A percentile compares a stretch with the other conserved stretches of the same genome.
These are phyloP conservation scores for Elasticomyces elasticus DNA, from an alignment of 495 filamentous ascomycete genomes.

Conservation along the genomic window DNA sequence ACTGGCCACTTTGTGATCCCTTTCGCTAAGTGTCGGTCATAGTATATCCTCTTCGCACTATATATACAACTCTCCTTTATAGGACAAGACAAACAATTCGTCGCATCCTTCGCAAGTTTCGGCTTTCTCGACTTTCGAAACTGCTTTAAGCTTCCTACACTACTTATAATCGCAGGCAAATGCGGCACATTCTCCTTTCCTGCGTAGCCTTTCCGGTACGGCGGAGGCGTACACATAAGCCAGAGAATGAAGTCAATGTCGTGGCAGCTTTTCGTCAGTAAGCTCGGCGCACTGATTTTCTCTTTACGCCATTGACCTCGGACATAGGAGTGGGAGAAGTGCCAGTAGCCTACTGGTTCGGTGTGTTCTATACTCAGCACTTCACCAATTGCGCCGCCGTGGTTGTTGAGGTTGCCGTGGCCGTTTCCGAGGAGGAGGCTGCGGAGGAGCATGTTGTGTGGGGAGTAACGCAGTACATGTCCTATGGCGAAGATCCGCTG, in stretches of 20 bases:
- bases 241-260: constrained; percentile 88
- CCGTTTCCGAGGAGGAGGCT: constrained; percentile 69
- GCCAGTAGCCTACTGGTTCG: constrained; percentile 94
- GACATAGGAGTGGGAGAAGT: constrained; percentile 90
- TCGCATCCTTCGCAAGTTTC: constrained; percentile 56
- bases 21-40: constrained; percentile 45
- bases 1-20: constrained; percentile 67
- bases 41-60: constrained; percentile 72
- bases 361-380: constrained; percentile 78
- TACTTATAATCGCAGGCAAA: constrained; percentile 61
- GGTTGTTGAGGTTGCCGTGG: too few species aligned
- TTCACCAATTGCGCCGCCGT: constrained; percentile 84
- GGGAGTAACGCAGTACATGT: constrained; percentile 54
- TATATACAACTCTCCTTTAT: constrained; percentile 65
- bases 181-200: constrained; percentile 40
- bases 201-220: too few species aligned
- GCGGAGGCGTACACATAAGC: constrained; percentile 61
- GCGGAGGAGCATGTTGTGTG: constrained; percentile 78
- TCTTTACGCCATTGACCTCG: constrained; percentile 88
- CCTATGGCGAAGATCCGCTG: constrained; percentile 66
- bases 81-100: constrained; percentile 79
- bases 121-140: constrained; percentile 71
- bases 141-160: constrained; percentile 60
- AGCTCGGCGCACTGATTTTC: constrained; percentile 57
- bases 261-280: constrained; percentile 91